Base-by-base conservation (phyloP, 192 early-diverging fungal genomes). In the Gaertneriomyces sp. region DNA sequence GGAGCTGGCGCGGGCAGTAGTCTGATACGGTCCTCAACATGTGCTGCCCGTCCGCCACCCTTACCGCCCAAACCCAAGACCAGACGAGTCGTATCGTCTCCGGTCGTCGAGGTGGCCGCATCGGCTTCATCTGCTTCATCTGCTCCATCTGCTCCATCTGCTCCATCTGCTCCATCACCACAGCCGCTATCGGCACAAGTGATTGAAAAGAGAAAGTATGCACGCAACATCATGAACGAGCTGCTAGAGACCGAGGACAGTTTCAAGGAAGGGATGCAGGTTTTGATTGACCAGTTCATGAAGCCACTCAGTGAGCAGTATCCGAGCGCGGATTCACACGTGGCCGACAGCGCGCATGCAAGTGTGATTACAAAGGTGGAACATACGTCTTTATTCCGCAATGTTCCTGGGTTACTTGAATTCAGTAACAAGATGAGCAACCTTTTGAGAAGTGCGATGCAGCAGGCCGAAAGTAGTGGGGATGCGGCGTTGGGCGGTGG, bases 241-340 rank as follows among this genome's bases (percentile, higher is more conserved):
- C 61, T 71, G 0, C 59, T 47, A 39, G 63, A 71, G n/a, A 71
- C 69, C 16, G 69, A 71, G 58, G 17, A 50, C 1, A 71, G 65
- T 39, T 71, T 65, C 58, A 66, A 52, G 19, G 69, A 71, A 20
- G 69, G 59, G 38, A 65, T 71, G 69, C 41, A 71, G 55, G 63
- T 71, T 9, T 43, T 71, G 38, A 71, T 69, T 14, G 53, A 68
- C 42, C 66, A 68, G 47, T 68, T 68, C 55, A 68, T 68, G 66
- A 11, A 58, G 7, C 66, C 66, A 14, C 42, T 68, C 3, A 51
- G 47, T 6, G 49, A 63, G 50, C 20, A 20, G 11, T 52, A 33
- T 19, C 61, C 38, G 50, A 25, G 12, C 47, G 20, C 53, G 49
- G 10, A 25, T 20, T 14, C 20, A 6, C 61, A 63, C 61, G 46